These are phyloP conservation scores for Cladorrhinum sp. DNA, from an alignment of 2,329 filamentous ascomycete species.

Conservation along the genomic window DNA sequence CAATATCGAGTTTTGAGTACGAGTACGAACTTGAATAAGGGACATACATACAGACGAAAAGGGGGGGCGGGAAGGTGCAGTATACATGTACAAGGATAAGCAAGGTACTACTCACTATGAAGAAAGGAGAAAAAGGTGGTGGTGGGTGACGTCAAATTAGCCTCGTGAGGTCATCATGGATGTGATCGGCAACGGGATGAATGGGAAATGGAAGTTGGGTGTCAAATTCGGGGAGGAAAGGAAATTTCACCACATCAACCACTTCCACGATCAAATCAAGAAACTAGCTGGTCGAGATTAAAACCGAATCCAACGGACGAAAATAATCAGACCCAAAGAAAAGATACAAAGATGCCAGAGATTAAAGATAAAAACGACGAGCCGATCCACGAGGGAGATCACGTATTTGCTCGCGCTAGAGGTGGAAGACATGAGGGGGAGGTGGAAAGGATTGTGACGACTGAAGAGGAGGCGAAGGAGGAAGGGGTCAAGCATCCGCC, in stretches of 20 bases:
- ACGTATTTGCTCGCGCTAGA: constrained; percentile 39
- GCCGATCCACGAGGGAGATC: constrained; percentile 38
- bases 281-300: too few species aligned
- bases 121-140: neutral
- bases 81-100: too few species aligned
- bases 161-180: too few species aligned
- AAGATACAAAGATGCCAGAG: constrained; percentile 23
- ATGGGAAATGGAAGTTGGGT: too few species aligned
- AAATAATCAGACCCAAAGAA: neutral
- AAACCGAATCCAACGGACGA: neutral
- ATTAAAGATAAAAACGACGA: constrained; percentile 37
- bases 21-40: neutral
- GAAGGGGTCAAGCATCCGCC: constrained; percentile 40
- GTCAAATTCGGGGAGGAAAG: too few species aligned
- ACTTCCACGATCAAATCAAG: too few species aligned
- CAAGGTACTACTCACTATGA: too few species aligned
- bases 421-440: constrained; percentile 40
- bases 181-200: too few species aligned
- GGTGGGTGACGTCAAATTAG: too few species aligned
- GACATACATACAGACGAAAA: neutral
- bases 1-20: neutral
- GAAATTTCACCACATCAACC: too few species aligned
- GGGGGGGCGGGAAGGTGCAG: too few species aligned
- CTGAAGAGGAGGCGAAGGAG: constrained; percentile 34
- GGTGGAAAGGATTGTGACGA: constrained; percentile 38